Evolutionary conservation across 345 rosid genomes (phyloP).

Genomic region (Hibiscus mutabilis): DNA sequence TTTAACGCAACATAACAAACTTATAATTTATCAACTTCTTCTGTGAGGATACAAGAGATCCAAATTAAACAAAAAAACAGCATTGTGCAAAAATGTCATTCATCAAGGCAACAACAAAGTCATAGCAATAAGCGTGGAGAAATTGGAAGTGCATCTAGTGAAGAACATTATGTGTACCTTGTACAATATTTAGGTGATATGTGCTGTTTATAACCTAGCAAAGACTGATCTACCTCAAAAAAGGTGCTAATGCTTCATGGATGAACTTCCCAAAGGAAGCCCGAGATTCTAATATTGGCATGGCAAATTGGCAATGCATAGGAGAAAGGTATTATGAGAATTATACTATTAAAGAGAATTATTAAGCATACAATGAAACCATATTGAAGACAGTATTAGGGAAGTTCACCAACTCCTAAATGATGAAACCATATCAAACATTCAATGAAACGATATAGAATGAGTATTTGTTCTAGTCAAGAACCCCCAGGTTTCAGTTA

Average conservation of each 20-base stretch:
- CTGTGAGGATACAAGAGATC: not conserved
- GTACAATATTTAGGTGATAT: not conserved
- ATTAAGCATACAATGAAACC: not conserved
- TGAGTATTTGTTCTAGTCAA: not conserved
- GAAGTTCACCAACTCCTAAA: not conserved
- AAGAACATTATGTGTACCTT: not conserved
- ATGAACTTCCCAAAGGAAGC: not conserved
- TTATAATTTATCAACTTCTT: not conserved
- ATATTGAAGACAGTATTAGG: not conserved
- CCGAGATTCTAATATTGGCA: not conserved
- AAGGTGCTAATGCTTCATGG: not conserved
- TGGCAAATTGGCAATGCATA: not conserved
- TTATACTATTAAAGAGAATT: not conserved
- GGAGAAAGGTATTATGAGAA: not conserved
- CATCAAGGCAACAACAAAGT: not conserved
- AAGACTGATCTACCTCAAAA: not conserved
- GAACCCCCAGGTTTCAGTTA: not conserved
- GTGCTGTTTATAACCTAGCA: not conserved
- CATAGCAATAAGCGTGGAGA: not conserved
- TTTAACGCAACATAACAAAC: not conserved
- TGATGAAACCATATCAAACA: not conserved
- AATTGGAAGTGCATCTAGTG: not conserved
- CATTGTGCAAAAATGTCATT: not conserved
- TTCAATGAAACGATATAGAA: not conserved
- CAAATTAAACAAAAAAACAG: not conserved